A percentile compares a stretch with the other conserved stretches of the same genome.
Conservation (phyloP, 345 rosid genomes). For the Laguncularia racemosa region DNA sequence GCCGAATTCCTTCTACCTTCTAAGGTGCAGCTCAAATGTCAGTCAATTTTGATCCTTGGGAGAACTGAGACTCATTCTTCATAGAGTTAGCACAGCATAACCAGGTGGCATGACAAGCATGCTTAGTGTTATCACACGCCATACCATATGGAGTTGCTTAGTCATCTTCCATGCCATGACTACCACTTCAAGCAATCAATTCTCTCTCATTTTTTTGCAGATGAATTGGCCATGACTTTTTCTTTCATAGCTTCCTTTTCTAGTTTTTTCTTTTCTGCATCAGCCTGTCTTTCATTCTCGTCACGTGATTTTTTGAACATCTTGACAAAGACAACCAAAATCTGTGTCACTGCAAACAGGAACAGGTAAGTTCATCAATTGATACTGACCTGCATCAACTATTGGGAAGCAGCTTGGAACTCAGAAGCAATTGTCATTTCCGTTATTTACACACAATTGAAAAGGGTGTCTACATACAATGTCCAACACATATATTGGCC, state of each 20-base stretch:
- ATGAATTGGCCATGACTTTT: slow-evolving; percentile 27
- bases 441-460: background rate
- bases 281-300: slow-evolving; percentile 75
- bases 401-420: too few relatives aligned
- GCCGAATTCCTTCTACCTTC: too few relatives aligned
- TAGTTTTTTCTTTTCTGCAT: slow-evolving; percentile 83
- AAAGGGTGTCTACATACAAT: background rate
- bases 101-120: too few relatives aligned
- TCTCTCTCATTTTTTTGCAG: slow-evolving; percentile 42
- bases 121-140: too few relatives aligned
- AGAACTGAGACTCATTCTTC: too few relatives aligned
- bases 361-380: background rate
- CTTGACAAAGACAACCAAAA: slow-evolving; percentile 68
- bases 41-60: too few relatives aligned
- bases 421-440: too few relatives aligned
- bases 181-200: slow-evolving; percentile 20
- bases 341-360: slow-evolving; percentile 73
- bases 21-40: too few relatives aligned
- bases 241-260: slow-evolving; percentile 89
- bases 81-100: too few relatives aligned
- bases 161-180: slow-evolving; percentile 2
- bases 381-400: too few relatives aligned
- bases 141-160: too few relatives aligned
- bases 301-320: slow-evolving; percentile 77
- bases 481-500: too few relatives aligned